Conservation (phyloP, 2,329 filamentous ascomycete genomes). For the Septoria petroselini region DNA sequence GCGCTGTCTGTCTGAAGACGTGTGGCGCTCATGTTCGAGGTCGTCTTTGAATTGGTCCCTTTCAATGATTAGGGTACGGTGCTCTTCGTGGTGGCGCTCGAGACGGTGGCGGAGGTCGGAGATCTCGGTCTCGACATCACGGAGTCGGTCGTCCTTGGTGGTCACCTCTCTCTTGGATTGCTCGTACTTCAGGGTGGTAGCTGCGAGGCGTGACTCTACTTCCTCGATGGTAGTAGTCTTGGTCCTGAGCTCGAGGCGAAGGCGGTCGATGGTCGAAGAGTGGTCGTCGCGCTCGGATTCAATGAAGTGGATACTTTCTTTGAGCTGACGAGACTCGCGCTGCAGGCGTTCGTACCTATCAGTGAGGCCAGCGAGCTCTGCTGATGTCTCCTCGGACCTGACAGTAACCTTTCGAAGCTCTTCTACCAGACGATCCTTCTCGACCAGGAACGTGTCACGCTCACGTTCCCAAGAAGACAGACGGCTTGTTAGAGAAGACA, state of each 20-base stretch:
- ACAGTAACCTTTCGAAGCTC: conserved; percentile 31
- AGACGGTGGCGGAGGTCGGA: conserved; percentile 27
- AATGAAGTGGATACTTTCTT: conserved; percentile 29
- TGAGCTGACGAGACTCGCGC: conserved; percentile 30
- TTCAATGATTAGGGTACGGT: conserved; percentile 30
- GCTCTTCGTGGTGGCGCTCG: conserved; percentile 30
- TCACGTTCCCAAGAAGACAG: conserved; percentile 31
- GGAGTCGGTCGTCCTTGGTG: conserved; percentile 29
- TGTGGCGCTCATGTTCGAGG: conserved; percentile 28
- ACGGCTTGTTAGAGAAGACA: conserved; percentile 28
- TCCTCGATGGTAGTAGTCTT: conserved; percentile 29
- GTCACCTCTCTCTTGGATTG: conserved; percentile 30
- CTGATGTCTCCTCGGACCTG: conserved; percentile 27
- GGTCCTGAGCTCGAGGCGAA: conserved; percentile 32
- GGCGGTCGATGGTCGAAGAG: conserved; percentile 28
- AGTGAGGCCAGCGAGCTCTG: conserved; percentile 28
- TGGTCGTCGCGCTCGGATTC: conserved; percentile 36
- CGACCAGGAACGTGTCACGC: conserved; percentile 28
- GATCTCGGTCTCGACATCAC: conserved; percentile 29
- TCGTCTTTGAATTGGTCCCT: conserved; percentile 33
- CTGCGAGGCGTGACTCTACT: conserved; percentile 26
- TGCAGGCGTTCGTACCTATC: conserved; percentile 30
- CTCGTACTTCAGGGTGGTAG: conserved; percentile 29
- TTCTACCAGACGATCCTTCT: conserved; percentile 33
- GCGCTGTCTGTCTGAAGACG: conserved; percentile 27